Evolutionary conservation across 257 asterid species (phyloP).

Genomic region (Prunella vulgaris): DNA sequence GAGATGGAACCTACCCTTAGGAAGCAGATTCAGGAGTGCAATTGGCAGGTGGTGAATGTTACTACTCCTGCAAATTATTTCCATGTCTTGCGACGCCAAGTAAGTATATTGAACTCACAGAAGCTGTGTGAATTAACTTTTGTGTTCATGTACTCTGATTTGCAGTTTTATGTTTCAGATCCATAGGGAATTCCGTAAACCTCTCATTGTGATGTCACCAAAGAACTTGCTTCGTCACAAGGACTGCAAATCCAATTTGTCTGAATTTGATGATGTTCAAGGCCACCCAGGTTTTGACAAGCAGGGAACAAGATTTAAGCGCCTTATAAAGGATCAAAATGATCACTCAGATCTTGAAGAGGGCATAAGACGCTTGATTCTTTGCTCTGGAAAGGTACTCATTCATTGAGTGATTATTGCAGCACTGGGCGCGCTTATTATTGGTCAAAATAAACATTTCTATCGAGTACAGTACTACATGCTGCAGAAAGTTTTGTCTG

Average conservation of each 20-base stretch:
- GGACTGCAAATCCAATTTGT: slow-evolving; percentile 90
- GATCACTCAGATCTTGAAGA: slow-evolving; percentile 84
- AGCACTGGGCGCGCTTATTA: not conserved
- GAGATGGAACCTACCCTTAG: slow-evolving; percentile 95
- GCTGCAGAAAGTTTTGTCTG: not conserved
- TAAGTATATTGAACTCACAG: slow-evolving; percentile 30
- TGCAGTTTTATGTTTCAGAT: slow-evolving; percentile 37
- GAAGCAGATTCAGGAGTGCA: slow-evolving; percentile 94
- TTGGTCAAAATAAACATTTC: not conserved
- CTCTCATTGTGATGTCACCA: slow-evolving; percentile 95
- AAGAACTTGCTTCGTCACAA: slow-evolving; percentile 96
- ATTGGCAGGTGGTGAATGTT: slow-evolving; percentile 98
- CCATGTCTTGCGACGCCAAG: slow-evolving; percentile 98
- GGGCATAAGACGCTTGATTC: slow-evolving; percentile 82
- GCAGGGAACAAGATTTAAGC: slow-evolving; percentile 98
- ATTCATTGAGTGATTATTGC: not conserved
- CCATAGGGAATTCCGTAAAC: slow-evolving; percentile 94
- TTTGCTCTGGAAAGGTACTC: slow-evolving; percentile 95
- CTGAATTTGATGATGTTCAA: slow-evolving; percentile 93
- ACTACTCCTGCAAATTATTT: slow-evolving; percentile 98
- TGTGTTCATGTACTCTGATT: slow-evolving; percentile 21
- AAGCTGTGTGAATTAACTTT: not conserved
- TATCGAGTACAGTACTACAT: not conserved
- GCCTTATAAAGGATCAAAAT: slow-evolving; percentile 86
- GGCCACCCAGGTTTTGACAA: slow-evolving; percentile 99